Evolutionary conservation across 495 filamentous ascomycete species (phyloP), one percentile per base, ranked within the genome.

Genomic region (Pyrenula aspistea): DNA sequence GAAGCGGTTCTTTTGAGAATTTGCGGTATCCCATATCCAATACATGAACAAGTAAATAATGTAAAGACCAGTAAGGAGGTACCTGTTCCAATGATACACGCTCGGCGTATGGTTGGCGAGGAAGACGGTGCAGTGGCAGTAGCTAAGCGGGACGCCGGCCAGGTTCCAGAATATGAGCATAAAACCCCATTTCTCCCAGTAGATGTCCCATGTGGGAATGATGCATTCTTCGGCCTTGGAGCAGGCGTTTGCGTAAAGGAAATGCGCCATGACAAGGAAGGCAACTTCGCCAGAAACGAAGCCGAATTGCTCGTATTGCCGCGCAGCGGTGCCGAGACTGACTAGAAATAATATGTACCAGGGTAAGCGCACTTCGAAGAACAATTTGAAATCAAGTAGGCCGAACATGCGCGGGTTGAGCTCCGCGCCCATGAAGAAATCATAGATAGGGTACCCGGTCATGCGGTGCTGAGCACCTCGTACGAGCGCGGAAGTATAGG

Each of bases 81-180:
- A 77, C 25, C 75, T 81, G 66, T 85, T 85, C 86, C 85, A 91
- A 59, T 77, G 82, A 71, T 97, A 98, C 21, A 77, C 78, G n/a
- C 79, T 75, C 1, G 93, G 91, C 60, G 85, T 72, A 70, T 95
- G 89, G 73, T 86, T 92, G 57, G 89, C 91, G 61, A 98, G 82
- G 74, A 91, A 98, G 64, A 98, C 77, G 36, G 87, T 91, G 78
- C 88, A 94, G 77, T 98, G 92, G 78, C 93, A 97, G 79, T 98
- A 98, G 58, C 83, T 90, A 50, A 97, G 76, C 12, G 93, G 93
- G 19, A 98, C 93, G 60, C 93, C 93, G 56, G 91, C 90, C 67
- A 98, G 75, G 73, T 98, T 98, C 93, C 93, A 98, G 82, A 98
- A 98, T 71, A 96, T 96, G 55, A 98, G 80, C 92, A 98, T 96